These are phyloP conservation scores for Fusarium irregulare DNA, from an alignment of 2,329 filamentous ascomycete genomes.

Conservation along the genomic window DNA sequence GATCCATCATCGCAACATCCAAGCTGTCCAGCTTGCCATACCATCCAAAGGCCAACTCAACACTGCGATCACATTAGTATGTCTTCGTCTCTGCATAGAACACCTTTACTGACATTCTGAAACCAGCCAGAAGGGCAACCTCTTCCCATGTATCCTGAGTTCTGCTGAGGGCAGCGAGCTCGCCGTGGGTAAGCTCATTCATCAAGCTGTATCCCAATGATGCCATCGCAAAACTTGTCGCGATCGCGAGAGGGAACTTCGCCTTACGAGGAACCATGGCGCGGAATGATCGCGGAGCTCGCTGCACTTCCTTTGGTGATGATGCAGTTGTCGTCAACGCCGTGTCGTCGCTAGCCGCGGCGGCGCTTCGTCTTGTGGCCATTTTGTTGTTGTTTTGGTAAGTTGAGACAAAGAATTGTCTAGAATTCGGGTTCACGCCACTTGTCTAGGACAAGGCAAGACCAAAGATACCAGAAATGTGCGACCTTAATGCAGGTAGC, in stretches of 20 bases:
- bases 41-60: slow-evolving; percentile 80
- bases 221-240: slow-evolving; percentile 71
- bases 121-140: slow-evolving; percentile 64
- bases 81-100: not conserved
- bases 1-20: slow-evolving; percentile 72
- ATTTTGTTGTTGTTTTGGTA: slow-evolving; percentile 17
- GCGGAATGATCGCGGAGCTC: slow-evolving; percentile 28
- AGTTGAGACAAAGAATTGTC: slow-evolving; percentile 1
- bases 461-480: slow-evolving; percentile 1
- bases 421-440: slow-evolving; percentile 4
- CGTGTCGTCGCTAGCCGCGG: slow-evolving; percentile 33
- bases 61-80: slow-evolving; percentile 55
- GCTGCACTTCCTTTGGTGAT: slow-evolving; percentile 13
- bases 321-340: slow-evolving; percentile 29
- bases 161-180: slow-evolving; percentile 75
- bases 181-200: slow-evolving; percentile 68
- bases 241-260: slow-evolving; percentile 65
- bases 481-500: slow-evolving; percentile 2
- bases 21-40: slow-evolving; percentile 77
- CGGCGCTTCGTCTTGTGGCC: slow-evolving; percentile 42
- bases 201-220: slow-evolving; percentile 72
- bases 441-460: slow-evolving; percentile 4
- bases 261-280: slow-evolving; percentile 54
- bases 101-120: slow-evolving; percentile 65
- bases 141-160: slow-evolving; percentile 71